Evolutionary conservation across 306 rosid species (phyloP), one percentile per base, ranked within the genome.

Genomic region (Cyamopsis tetragonoloba): DNA sequence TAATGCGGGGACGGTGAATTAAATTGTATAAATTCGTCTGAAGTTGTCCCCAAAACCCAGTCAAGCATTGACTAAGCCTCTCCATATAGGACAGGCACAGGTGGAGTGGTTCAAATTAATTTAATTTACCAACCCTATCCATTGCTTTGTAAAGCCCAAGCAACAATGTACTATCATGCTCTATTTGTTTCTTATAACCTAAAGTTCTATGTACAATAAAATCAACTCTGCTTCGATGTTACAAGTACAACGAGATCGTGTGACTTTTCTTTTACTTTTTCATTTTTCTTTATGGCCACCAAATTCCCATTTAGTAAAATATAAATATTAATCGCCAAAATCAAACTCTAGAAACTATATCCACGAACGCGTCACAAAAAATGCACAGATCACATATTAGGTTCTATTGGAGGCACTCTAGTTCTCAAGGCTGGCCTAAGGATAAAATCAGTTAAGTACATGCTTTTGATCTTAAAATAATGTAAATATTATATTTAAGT

Each of bases 51-150:
- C 81, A 37, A 23, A 46, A 35, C 77, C 22, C 50, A 71, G 77
- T 77, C 43, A 71, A 64, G 73, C 77, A 77, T 63, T 77, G 63
- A 77, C 10, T 77, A 55, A 70, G 22, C 53, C 68, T 34, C 47
- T 62, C 62, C 18, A 34, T 59, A 70, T 38, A 56, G 72, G 56
- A 18, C 58, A 64, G 42, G 42, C 73, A 74, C 12, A 51, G 15
- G 38, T 47, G 41, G 41, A 77, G 69, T 71, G 64, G 32, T 64
- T 64, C 77, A 56, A 71, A 20, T n/a, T n/a, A n/a, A n/a, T n/a
- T n/a, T n/a, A n/a, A n/a, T 71, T 70, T 71, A 58, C 68, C 57
- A 63, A 44, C 77, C 60, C 77, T 28, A 63, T 77, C 77, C 56
- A 27, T 55, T 77, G 64, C 81, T 55, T 63, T 71, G 42, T 14